These are phyloP conservation scores for Phytophthora lateralis DNA, from an alignment of 352 stramenopile genomes.

Conservation along the genomic window DNA sequence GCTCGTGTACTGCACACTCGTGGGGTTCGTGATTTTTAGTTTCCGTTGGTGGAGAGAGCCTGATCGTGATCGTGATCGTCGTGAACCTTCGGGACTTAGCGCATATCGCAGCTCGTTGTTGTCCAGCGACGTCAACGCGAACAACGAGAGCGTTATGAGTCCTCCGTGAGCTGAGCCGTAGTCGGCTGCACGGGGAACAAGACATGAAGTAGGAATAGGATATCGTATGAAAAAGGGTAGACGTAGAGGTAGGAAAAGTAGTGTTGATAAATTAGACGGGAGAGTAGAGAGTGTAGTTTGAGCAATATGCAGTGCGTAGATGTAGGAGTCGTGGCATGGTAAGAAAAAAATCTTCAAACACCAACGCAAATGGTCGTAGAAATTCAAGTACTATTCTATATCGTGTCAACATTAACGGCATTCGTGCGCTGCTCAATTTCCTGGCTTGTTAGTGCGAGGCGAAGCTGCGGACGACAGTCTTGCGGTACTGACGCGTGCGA, in stretches of 20 bases:
- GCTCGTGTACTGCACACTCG: slow-evolving; percentile 46
- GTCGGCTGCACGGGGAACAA: slow-evolving; percentile 1
- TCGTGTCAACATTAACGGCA: slow-evolving; percentile 27
- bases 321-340: background rate
- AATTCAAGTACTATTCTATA: slow-evolving; percentile 32
- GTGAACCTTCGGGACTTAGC: slow-evolving; percentile 22
- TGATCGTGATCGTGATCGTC: slow-evolving; percentile 3
- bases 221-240: slow-evolving; percentile 17
- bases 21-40: slow-evolving; percentile 50
- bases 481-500: slow-evolving; percentile 67
- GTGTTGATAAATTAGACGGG: background rate
- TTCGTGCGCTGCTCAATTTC: slow-evolving; percentile 14
- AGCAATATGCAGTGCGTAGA: background rate
- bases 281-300: background rate
- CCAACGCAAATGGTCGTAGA: slow-evolving; percentile 1
- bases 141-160: slow-evolving; percentile 15
- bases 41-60: slow-evolving; percentile 47
- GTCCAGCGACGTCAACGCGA: slow-evolving; percentile 15
- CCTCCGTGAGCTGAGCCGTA: slow-evolving; percentile 3
- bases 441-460: slow-evolving; percentile 52
- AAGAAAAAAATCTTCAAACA: background rate
- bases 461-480: slow-evolving; percentile 82
- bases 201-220: background rate
- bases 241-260: slow-evolving; percentile 9
- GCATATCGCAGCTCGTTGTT: slow-evolving; percentile 27